Percentiles rank a stretch among this genome's conserved stretches.
Evolutionary conservation across 345 rosid species (phyloP).

Genomic region (Camelina neglecta): DNA sequence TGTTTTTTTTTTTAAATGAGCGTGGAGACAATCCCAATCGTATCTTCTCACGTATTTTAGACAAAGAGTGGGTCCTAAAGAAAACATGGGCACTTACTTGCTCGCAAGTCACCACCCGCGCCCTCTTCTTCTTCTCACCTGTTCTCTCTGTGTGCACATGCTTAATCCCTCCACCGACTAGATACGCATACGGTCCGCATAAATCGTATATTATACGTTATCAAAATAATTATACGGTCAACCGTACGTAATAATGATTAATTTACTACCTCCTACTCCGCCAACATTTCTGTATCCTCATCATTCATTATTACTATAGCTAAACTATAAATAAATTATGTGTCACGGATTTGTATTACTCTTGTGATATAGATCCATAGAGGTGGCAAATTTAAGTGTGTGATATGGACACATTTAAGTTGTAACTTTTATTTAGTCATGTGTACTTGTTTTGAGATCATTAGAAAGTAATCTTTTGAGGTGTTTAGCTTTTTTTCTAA

Average conservation of each 20-base stretch:
- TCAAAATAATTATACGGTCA: slow-evolving; percentile 33
- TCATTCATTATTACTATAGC: not conserved
- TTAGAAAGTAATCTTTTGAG: slow-evolving; percentile 36
- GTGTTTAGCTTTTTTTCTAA: slow-evolving; percentile 21
- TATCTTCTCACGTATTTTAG: slow-evolving; percentile 46
- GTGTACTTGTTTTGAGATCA: slow-evolving; percentile 36
- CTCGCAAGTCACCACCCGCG: slow-evolving; percentile 49
- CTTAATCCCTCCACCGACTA: slow-evolving; percentile 48
- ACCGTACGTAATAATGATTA: slow-evolving; percentile 33
- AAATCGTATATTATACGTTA: slow-evolving; percentile 28
- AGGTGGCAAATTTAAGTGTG: slow-evolving; percentile 28
- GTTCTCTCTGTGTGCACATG: slow-evolving; percentile 64
- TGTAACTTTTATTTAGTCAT: slow-evolving; percentile 31
- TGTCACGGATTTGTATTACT: slow-evolving; percentile 39
- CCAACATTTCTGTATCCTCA: slow-evolving; percentile 27
- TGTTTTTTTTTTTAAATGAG: not conserved
- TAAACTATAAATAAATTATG: slow-evolving; percentile 24
- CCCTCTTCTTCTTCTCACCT: slow-evolving; percentile 28
- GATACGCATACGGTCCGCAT: slow-evolving; percentile 39
- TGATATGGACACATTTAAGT: slow-evolving; percentile 25
- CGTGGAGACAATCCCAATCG: slow-evolving; percentile 41
- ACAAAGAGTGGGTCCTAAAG: slow-evolving; percentile 49
- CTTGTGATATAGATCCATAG: slow-evolving; percentile 20
- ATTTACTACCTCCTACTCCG: slow-evolving; percentile 26
- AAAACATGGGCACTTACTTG: slow-evolving; percentile 53